These are phyloP conservation scores for Jatropha multifida DNA, from an alignment of 441 rosid species.

Conservation along the genomic window DNA sequence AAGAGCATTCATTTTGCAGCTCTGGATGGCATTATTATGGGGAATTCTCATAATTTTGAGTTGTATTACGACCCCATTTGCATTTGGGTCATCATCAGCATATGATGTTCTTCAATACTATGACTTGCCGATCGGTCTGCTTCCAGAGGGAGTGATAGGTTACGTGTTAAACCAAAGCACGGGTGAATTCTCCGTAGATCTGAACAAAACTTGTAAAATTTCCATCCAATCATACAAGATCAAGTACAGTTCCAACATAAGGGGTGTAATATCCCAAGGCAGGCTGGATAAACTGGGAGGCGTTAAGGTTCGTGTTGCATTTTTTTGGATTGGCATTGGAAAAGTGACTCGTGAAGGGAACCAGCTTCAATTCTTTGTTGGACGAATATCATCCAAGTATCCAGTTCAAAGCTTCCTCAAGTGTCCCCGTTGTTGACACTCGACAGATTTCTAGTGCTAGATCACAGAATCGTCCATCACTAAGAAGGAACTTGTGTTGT, in stretches of 20 bases:
- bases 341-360: conserved; percentile 43
- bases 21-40: background rate
- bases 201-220: conserved; percentile 43
- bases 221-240: conserved; percentile 34
- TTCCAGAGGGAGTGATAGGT: conserved; percentile 37
- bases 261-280: conserved; percentile 33
- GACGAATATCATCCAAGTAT: too few species aligned
- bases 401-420: too few species aligned
- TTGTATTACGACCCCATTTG: background rate
- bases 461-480: too few species aligned
- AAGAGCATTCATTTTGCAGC: too few species aligned
- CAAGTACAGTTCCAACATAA: background rate
- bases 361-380: conserved; percentile 37
- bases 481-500: too few species aligned
- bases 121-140: conserved; percentile 50
- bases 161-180: conserved; percentile 43
- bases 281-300: conserved; percentile 39
- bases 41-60: background rate
- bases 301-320: conserved; percentile 40
- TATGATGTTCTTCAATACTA: conserved; percentile 46
- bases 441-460: too few species aligned
- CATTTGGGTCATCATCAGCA: conserved; percentile 14
- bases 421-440: too few species aligned
- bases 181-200: conserved; percentile 37
- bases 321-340: conserved; percentile 60